Conservation (phyloP, 2,329 filamentous ascomycete genomes). For the Mariannaea sp. region DNA sequence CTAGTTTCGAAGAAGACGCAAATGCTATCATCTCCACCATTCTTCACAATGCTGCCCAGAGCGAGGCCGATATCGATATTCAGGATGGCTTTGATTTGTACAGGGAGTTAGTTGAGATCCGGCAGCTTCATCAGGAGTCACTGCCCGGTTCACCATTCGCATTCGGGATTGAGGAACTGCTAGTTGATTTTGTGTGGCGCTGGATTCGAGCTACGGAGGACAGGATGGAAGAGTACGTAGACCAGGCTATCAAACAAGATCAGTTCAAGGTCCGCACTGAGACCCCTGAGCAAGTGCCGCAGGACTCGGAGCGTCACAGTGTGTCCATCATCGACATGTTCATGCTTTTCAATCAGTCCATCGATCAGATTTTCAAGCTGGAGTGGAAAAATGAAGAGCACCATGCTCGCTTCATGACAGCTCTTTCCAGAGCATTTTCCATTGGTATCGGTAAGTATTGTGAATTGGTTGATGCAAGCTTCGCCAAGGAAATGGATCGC, state of each 20-base stretch:
- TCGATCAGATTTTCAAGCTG: conserved; percentile 83
- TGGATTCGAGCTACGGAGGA: conserved; percentile 85
- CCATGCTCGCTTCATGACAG: conserved; percentile 96
- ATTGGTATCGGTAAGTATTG: conserved; percentile 86
- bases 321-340: conserved; percentile 93
- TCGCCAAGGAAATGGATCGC: conserved; percentile 90
- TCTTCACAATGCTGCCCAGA: conserved; percentile 71
- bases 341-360: conserved; percentile 87
- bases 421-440: conserved; percentile 82
- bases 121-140: conserved; percentile 76
- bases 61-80: conserved; percentile 76
- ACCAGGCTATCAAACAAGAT: conserved; percentile 89
- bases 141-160: conserved; percentile 77
- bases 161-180: conserved; percentile 83
- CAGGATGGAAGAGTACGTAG: conserved; percentile 82
- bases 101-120: conserved; percentile 82
- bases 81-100: conserved; percentile 96
- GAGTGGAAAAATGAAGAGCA: conserved; percentile 94
- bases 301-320: conserved; percentile 87
- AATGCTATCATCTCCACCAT: conserved; percentile 83
- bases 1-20: conserved; percentile 88
- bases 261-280: conserved; percentile 76
- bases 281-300: conserved; percentile 64
- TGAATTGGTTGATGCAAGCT: conserved; percentile 84
- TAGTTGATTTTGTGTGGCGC: conserved; percentile 93